phyloP scores from a whole-genome alignment of 225 moss, liverwort and hornwort genomes.

The Pseudoscleropodium purum region DNA sequence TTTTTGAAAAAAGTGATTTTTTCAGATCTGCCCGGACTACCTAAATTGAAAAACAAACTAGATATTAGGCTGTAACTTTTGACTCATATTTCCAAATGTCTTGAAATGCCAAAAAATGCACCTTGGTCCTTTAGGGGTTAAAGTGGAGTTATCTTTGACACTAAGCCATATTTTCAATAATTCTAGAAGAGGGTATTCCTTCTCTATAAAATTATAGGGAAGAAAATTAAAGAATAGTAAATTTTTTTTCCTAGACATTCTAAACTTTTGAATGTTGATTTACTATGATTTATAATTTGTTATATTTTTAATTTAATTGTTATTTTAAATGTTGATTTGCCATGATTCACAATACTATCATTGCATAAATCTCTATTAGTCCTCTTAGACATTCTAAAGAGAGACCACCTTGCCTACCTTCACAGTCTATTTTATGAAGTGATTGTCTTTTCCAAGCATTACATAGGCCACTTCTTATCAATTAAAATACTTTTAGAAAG shows the following conservation, averaged over 20 bases:
- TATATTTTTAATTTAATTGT: too few relatives aligned
- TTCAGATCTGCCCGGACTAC: too few relatives aligned
- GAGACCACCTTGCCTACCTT: not conserved
- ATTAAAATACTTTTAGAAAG: too few relatives aligned
- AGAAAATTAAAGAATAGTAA: not conserved
- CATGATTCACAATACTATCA: not conserved
- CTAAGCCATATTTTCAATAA: not conserved
- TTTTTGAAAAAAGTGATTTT: too few relatives aligned
- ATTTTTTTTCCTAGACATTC: not conserved
- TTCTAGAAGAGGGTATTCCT: not conserved
- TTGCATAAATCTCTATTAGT: rapidly evolving
- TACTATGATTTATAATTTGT: too few relatives aligned
- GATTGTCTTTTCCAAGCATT: not conserved
- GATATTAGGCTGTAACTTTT: too few relatives aligned
- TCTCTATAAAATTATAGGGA: not conserved
- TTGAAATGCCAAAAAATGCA: too few relatives aligned
- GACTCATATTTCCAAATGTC: too few relatives aligned
- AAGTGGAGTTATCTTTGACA: not conserved
- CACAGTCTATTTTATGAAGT: not conserved
- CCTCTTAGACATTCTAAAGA: not conserved
- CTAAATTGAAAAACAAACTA: too few relatives aligned
- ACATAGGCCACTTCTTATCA: not conserved
- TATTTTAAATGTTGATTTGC: not conserved
- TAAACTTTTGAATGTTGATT: not conserved
- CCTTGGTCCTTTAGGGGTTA: too few relatives aligned